These are phyloP conservation scores for Colletotrichum musae DNA, from an alignment of 2,329 filamentous ascomycete genomes.

Conservation along the genomic window DNA sequence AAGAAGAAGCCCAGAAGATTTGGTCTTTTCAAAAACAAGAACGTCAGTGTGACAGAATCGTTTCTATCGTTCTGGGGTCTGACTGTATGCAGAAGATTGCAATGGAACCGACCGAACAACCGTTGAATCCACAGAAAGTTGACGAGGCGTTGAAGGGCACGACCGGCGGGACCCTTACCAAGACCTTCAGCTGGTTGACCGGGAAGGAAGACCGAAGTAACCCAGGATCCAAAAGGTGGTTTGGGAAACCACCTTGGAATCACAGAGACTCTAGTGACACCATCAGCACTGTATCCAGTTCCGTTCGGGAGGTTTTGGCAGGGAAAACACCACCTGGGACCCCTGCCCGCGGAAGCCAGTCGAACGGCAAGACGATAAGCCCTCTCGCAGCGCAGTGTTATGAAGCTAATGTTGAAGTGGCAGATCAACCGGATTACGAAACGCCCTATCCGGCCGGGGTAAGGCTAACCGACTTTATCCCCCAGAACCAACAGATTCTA, in stretches of 20 bases:
- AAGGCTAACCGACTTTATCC: conserved; percentile 29
- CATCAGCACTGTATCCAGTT: conserved; percentile 57
- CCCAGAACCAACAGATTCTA: conserved; percentile 1
- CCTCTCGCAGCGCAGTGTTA: background rate
- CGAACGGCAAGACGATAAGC: conserved; percentile 1
- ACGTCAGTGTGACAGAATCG: background rate
- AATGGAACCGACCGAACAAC: no score
- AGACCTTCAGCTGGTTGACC: conserved; percentile 25
- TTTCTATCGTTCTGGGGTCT: background rate
- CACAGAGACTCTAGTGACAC: conserved; percentile 57
- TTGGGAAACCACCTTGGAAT: conserved; percentile 54
- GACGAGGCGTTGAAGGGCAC: background rate
- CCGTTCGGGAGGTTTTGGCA: conserved; percentile 56
- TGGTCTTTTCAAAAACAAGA: conserved; percentile 18
- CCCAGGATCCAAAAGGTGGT: conserved; percentile 10
- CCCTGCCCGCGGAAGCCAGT: conserved; percentile 42
- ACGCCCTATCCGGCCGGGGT: conserved; percentile 54
- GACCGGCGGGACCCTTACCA: background rate
- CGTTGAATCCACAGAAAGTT: background rate
- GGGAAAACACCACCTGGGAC: conserved; percentile 52
- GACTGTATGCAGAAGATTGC: conserved; percentile 7
- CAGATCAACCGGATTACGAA: conserved; percentile 40
- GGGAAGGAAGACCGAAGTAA: conserved; percentile 14
- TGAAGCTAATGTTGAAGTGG: conserved; percentile 1
- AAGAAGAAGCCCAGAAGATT: conserved; percentile 7